Percentiles rank a stretch among this genome's conserved stretches.
These are phyloP conservation scores for Arthrobotrys conoides DNA, from an alignment of 2,329 filamentous ascomycete species.

Conservation along the genomic window DNA sequence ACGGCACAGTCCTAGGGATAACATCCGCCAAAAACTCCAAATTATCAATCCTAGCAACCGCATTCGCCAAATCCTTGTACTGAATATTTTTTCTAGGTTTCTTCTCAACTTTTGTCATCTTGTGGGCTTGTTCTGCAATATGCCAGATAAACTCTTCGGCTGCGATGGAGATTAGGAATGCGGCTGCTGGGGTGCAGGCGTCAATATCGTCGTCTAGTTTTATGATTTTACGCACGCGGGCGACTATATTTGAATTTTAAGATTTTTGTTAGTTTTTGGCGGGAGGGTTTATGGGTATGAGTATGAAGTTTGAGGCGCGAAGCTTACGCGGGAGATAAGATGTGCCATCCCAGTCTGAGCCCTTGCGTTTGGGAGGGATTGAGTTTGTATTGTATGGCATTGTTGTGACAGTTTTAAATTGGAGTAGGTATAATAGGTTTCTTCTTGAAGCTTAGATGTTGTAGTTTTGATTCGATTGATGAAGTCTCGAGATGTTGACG, in stretches of 20 bases:
- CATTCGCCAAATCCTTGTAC: constrained; percentile 92
- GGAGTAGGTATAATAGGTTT: background rate
- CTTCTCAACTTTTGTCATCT: constrained; percentile 88
- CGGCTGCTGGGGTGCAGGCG: constrained; percentile 91
- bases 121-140: constrained; percentile 85
- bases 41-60: constrained; percentile 89
- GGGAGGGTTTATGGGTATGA: background rate
- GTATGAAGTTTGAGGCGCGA: background rate
- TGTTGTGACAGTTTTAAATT: background rate
- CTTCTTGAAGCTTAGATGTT: background rate
- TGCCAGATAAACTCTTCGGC: constrained; percentile 98
- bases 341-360: constrained; percentile 55
- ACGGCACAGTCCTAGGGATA: constrained; percentile 86
- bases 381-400: constrained; percentile 55
- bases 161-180: constrained; percentile 92
- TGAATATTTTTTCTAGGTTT: constrained; percentile 95
- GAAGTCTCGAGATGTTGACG: background rate
- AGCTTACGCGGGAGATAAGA: constrained; percentile 57
- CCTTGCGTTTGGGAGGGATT: constrained; percentile 48
- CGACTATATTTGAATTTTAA: constrained; percentile 73
- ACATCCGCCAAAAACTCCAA: constrained; percentile 95
- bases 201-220: constrained; percentile 86
- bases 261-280: background rate
- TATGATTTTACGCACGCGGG: constrained; percentile 96
- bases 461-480: background rate